Evolutionary conservation across 1,284 basidiomycete species (phyloP).

Genomic region (Apiotrichum mycotoxinovorans): DNA sequence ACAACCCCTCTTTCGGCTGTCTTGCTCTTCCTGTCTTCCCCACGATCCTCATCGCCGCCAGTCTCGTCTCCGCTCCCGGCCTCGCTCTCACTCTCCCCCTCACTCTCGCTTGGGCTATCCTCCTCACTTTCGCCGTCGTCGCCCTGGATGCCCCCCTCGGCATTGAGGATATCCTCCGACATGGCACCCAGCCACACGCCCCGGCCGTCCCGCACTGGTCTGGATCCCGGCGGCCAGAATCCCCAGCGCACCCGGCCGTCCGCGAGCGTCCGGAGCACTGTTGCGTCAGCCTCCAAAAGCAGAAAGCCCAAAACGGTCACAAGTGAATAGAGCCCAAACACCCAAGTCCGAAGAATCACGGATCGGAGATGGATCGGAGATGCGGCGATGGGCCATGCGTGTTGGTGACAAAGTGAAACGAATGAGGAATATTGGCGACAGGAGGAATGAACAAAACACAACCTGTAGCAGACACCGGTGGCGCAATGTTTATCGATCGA

Average conservation of each 20-base stretch:
- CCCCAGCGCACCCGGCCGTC: constrained; percentile 77
- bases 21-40: constrained; percentile 23
- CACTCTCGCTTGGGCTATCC: constrained; percentile 11
- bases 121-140: constrained; percentile 14
- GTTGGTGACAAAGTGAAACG: too few relatives aligned
- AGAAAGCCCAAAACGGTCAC: too few relatives aligned
- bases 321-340: too few relatives aligned
- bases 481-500: too few relatives aligned
- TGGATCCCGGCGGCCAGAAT: constrained; percentile 63
- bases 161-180: neutral
- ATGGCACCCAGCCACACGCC: constrained; percentile 18
- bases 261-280: constrained; percentile 73
- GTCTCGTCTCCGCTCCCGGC: constrained; percentile 20
- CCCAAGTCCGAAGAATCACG: too few relatives aligned
- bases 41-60: constrained; percentile 12
- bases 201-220: constrained; percentile 23
- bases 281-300: neutral
- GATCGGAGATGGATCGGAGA: too few relatives aligned
- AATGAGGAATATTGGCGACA: too few relatives aligned
- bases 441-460: too few relatives aligned
- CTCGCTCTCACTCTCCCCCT: constrained; percentile 12
- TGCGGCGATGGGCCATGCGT: too few relatives aligned
- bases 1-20: too few relatives aligned
- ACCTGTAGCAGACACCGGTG: too few relatives aligned
- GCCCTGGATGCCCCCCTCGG: neutral